Evolutionary conservation across 2,329 filamentous ascomycete species (phyloP).

Genomic region (Tympanopsis confertula): DNA sequence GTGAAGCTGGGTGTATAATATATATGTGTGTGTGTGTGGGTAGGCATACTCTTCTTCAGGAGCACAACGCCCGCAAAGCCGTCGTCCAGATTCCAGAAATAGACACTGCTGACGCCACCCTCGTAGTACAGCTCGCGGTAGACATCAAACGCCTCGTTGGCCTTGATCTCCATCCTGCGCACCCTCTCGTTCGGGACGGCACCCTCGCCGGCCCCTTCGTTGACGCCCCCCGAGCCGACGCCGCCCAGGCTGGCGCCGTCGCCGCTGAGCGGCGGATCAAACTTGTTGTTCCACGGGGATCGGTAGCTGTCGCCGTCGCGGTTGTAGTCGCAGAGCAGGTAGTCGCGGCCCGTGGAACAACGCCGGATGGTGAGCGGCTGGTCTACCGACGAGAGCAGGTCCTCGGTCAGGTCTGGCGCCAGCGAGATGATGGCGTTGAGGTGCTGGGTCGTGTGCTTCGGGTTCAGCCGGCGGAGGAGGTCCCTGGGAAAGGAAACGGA

Average conservation of each 20-base stretch:
- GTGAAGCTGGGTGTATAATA: neutral
- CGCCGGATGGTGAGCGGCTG: constrained; percentile 80
- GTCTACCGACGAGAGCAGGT: constrained; percentile 94
- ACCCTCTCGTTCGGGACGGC: constrained; percentile 83
- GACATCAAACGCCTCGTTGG: constrained; percentile 93
- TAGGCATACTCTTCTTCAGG: constrained; percentile 72
- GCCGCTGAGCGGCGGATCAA: constrained; percentile 75
- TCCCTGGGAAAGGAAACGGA: constrained; percentile 47
- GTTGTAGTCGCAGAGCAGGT: constrained; percentile 98
- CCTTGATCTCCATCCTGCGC: constrained; percentile 82
- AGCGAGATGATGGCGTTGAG: constrained; percentile 80
- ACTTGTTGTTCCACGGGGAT: constrained; percentile 98
- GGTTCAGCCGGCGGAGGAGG: constrained; percentile 93
- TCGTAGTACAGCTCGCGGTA: constrained; percentile 96
- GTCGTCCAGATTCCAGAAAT: constrained; percentile 97
- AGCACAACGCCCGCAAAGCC: constrained; percentile 93
- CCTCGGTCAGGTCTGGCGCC: constrained; percentile 85
- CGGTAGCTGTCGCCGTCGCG: constrained; percentile 96
- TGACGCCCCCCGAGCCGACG: constrained; percentile 36
- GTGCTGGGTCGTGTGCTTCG: constrained; percentile 79
- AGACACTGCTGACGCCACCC: constrained; percentile 88
- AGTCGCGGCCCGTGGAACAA: constrained; percentile 87
- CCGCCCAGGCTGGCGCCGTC: constrained; percentile 35
- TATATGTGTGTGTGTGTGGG: neutral
- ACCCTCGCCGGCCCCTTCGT: constrained; percentile 59